Evolutionary conservation across 139 green algal genomes (phyloP).

Genomic region (Eudorina sp.): DNA sequence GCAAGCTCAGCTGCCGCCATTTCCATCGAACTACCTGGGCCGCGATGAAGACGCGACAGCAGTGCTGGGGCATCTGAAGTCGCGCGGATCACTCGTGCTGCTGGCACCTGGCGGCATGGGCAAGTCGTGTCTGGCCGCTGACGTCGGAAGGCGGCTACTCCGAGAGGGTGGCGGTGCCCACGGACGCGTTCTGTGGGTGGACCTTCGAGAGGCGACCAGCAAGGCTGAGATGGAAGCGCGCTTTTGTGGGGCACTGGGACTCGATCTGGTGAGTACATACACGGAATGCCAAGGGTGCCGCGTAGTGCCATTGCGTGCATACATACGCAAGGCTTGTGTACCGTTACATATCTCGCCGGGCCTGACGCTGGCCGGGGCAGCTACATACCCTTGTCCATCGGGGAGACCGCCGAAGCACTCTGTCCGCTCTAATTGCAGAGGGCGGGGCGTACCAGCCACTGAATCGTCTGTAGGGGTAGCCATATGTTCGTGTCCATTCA

Average conservation of each 20-base stretch:
- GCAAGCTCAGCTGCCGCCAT: conserved; percentile 18
- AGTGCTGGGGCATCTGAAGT: neutral
- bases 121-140: conserved; percentile 48
- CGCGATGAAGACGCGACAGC: neutral
- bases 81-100: conserved; percentile 13
- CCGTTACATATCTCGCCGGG: no score
- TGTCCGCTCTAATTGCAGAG: no score
- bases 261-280: conserved; percentile 34
- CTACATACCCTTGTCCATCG: no score
- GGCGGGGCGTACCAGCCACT: no score
- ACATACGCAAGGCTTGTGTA: no score
- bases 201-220: conserved; percentile 31
- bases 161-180: neutral
- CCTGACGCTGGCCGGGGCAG: no score
- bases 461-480: no score
- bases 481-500: no score
- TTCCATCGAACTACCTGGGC: neutral
- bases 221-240: conserved; percentile 4
- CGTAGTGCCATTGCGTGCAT: no score
- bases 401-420: no score
- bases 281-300: no score
- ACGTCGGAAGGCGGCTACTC: conserved; percentile 30
- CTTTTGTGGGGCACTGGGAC: neutral
- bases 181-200: conserved; percentile 25
- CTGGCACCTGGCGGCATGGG: conserved; percentile 39